Evolutionary conservation across 768 basidiomycete genomes (phyloP).

Genomic region (Dacryopinax spathularia): DNA sequence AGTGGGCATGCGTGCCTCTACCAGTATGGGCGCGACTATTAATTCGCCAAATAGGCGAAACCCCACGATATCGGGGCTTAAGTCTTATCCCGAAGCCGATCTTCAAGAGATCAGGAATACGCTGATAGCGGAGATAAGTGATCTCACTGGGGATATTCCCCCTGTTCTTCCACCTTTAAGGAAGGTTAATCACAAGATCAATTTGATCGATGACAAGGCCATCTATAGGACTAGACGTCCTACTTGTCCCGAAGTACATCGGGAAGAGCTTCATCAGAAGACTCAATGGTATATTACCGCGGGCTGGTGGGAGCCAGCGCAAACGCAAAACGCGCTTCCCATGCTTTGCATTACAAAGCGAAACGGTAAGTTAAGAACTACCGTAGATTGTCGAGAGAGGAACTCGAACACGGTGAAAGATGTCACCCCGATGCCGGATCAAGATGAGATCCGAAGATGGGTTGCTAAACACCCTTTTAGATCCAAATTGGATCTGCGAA

Average conservation of each 20-base stretch:
- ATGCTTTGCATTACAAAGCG: slow-evolving; percentile 26
- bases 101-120: neutral
- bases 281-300: slow-evolving; percentile 21
- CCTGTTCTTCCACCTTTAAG: slow-evolving; percentile 30
- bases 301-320: slow-evolving; percentile 24
- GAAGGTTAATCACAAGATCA: slow-evolving; percentile 31
- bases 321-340: slow-evolving; percentile 20
- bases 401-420: slow-evolving; percentile 32
- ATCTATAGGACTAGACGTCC: slow-evolving; percentile 23
- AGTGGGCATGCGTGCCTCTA: too few species aligned
- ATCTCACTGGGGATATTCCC: too few species aligned
- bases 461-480: slow-evolving; percentile 25
- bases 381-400: slow-evolving; percentile 24
- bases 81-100: too few species aligned
- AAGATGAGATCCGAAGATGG: slow-evolving; percentile 23
- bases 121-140: slow-evolving; percentile 10
- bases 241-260: slow-evolving; percentile 22
- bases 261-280: slow-evolving; percentile 23
- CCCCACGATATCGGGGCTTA: too few species aligned
- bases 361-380: slow-evolving; percentile 23
- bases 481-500: slow-evolving; percentile 12
- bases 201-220: slow-evolving; percentile 25
- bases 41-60: too few species aligned
- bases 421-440: slow-evolving; percentile 30
- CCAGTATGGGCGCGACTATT: too few species aligned